A percentile compares a stretch with the other conserved stretches of the same genome.
phyloP scores from a whole-genome alignment of 2,329 filamentous ascomycete genomes.

The Aspergillus spinulosporus region DNA sequence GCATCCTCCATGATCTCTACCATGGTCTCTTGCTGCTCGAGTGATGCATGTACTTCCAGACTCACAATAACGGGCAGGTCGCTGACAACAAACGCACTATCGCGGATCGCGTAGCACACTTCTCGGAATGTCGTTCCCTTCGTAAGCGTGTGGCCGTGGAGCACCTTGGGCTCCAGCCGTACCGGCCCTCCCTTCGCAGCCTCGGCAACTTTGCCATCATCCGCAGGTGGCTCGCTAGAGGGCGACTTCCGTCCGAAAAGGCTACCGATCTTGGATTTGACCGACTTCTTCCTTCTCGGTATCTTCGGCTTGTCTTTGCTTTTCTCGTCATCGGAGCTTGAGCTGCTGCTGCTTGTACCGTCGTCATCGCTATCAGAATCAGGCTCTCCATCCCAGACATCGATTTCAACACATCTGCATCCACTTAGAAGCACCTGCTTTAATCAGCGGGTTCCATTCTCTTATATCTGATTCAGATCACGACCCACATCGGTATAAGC shows the following conservation, averaged over 20 bases:
- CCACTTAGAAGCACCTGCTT: constrained; percentile 68
- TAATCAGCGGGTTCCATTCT: background rate
- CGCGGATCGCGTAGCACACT: constrained; percentile 76
- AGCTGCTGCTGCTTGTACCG: constrained; percentile 37
- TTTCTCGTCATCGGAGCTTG: constrained; percentile 25
- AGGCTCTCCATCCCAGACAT: constrained; percentile 80
- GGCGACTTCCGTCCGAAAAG: constrained; percentile 25
- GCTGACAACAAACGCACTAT: constrained; percentile 74
- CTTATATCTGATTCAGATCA: background rate
- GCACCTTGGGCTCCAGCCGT: constrained; percentile 72
- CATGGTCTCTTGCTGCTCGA: constrained; percentile 85
- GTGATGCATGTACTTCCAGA: constrained; percentile 82
- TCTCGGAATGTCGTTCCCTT: constrained; percentile 82
- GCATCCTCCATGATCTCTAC: constrained; percentile 90
- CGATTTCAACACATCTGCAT: constrained; percentile 90
- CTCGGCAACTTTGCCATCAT: background rate
- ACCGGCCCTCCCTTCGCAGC: constrained; percentile 13
- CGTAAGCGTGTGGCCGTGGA: constrained; percentile 85
- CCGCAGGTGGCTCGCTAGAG: background rate
- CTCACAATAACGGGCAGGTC: constrained; percentile 86
- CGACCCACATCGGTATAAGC: constrained; percentile 71
- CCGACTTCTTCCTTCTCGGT: constrained; percentile 24
- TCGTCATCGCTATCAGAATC: constrained; percentile 37
- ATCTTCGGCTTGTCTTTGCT: constrained; percentile 24
- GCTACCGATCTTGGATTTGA: constrained; percentile 27